Evolutionary conservation across 2,329 filamentous ascomycete genomes (phyloP), one percentile per base, ranked within the genome.

Genomic region (Rhynchosporium secalis): DNA sequence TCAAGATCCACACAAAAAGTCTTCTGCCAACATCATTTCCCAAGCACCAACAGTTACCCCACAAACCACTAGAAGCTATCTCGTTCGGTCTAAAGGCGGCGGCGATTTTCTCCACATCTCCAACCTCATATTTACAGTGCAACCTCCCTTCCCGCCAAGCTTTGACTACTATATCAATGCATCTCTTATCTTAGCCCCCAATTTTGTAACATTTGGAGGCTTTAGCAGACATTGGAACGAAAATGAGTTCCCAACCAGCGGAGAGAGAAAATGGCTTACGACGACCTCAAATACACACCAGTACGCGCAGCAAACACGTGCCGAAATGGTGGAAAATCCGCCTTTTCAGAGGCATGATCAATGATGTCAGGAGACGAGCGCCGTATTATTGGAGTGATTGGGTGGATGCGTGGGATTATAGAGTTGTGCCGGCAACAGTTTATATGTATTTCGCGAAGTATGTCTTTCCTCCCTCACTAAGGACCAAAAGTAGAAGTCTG

Each of bases 391-490:
- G 78, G 76, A 93, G 88, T 75, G 92, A 96, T 75, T 96, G 90
- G 90, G 80, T 74, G 20, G 92, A 96, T 78, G 92, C 92, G 1
- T 95, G 90, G 90, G 90, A 96, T 73, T 96, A 96, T 78, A 85
- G 92, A 59, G 90, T 96, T 47, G 83, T 96, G 45, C 92, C 92
- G 1, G 91, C 91, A 15, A 96, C 92, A 9, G 79, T 96, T 36
- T 96, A 96, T 77, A 96, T 96, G 90, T 96, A 95, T 78, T 96
- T 96, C 82, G 91, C 92, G 66, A 96, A 96, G 91, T 94, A 81
- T 72, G 81, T 65, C 43, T 31, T 40, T 29, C 15, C 43, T n/a
- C 26, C 41, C 41, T 51, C 9, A n/a, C 31, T 9, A 13, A 8
- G 41, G 63, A 40, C 58, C 28, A 63, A 48, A 64, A 66, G 51